phyloP scores from a whole-genome alignment of 257 asterid genomes.

The Solanum lignicaule region DNA sequence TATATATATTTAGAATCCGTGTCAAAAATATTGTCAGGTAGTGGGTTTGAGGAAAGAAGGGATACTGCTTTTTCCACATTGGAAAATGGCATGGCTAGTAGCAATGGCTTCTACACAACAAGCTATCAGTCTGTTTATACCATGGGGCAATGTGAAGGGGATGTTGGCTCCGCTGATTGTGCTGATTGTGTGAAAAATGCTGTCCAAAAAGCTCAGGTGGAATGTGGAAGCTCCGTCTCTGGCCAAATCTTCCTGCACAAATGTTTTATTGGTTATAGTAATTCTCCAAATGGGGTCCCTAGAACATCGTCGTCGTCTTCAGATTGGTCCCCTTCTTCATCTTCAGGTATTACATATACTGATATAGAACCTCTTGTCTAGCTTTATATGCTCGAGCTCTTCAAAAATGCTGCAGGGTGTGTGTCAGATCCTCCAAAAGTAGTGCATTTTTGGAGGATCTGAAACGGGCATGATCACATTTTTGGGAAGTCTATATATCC shows the following conservation, averaged over 20 bases:
- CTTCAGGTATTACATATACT: conserved; percentile 35
- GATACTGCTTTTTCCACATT: conserved; percentile 64
- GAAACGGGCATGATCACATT: background rate
- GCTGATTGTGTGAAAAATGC: conserved; percentile 79
- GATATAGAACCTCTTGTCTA: background rate
- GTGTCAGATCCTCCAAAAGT: background rate
- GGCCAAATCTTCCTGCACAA: conserved; percentile 81
- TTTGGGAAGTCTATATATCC: background rate
- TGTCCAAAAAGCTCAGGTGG: conserved; percentile 93
- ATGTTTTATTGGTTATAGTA: conserved; percentile 65
- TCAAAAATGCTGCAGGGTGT: background rate
- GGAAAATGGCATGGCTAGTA: conserved; percentile 54
- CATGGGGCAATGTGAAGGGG: conserved; percentile 93
- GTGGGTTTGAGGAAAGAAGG: conserved; percentile 75
- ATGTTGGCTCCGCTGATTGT: conserved; percentile 76
- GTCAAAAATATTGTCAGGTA: conserved; percentile 19
- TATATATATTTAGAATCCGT: background rate
- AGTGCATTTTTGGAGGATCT: background rate
- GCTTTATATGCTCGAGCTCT: background rate
- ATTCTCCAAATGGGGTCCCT: conserved; percentile 56
- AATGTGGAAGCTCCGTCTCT: conserved; percentile 86
- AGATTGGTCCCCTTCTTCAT: background rate
- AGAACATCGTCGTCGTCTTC: conserved; percentile 49
- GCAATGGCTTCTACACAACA: conserved; percentile 53
- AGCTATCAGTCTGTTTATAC: conserved; percentile 53